phyloP scores from a whole-genome alignment of 352 stramenopile species.

The Phytophthora idaei region DNA sequence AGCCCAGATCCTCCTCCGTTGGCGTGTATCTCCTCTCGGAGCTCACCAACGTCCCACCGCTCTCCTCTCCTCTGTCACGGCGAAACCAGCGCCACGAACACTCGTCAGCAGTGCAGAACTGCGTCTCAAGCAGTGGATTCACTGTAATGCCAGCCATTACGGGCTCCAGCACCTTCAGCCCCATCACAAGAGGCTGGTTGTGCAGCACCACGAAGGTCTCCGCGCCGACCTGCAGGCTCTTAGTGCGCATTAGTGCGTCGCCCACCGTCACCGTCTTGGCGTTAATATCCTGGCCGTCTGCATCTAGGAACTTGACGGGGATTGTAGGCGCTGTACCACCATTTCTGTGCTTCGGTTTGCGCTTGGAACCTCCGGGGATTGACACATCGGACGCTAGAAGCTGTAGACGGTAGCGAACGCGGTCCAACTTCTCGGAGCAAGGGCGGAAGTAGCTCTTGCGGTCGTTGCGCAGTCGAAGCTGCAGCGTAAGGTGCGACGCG shows the following conservation, averaged over 20 bases:
- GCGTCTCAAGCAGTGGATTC: conserved; percentile 50
- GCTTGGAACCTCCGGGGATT: conserved; percentile 7
- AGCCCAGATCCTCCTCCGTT: conserved; percentile 45
- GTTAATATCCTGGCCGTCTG: conserved; percentile 37
- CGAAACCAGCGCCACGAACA: conserved; percentile 73
- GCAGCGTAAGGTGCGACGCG: conserved; percentile 58
- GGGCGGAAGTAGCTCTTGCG: conserved; percentile 58
- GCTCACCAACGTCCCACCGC: conserved; percentile 19
- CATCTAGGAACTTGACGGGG: conserved; percentile 53
- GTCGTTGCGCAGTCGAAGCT: conserved; percentile 52
- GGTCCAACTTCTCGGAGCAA: conserved; percentile 51
- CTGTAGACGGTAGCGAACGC: conserved; percentile 65
- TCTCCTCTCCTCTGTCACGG: conserved; percentile 18
- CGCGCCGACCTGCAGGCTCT: conserved; percentile 47
- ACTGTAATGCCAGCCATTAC: conserved; percentile 56
- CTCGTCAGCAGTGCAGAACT: conserved; percentile 69
- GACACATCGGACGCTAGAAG: conserved; percentile 40
- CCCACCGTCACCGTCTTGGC: conserved; percentile 41
- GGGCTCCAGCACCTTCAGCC: conserved; percentile 51
- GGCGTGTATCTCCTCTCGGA: conserved; percentile 47
- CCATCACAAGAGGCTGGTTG: conserved; percentile 67
- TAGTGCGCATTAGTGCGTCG: conserved; percentile 52
- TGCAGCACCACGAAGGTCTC: conserved; percentile 53
- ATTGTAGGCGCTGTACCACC: conserved; percentile 26
- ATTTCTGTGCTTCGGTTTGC: conserved; percentile 30